Percentiles rank a stretch among this genome's conserved stretches.
phyloP scores from a whole-genome alignment of 2,329 filamentous ascomycete species.

The Apiospora malaysiana region DNA sequence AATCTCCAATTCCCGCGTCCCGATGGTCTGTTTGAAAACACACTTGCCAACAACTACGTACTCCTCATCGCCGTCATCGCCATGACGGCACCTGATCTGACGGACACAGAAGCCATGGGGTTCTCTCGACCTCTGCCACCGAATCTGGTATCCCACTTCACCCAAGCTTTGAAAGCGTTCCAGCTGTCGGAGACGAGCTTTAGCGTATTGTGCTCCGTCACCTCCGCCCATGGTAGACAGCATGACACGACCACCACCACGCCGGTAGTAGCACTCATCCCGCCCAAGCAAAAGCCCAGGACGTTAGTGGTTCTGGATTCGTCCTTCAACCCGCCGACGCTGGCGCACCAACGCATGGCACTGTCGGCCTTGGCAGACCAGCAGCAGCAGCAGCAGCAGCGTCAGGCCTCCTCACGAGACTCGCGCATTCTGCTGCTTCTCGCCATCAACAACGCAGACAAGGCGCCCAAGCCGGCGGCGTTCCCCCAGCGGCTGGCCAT shows the following conservation, averaged over 20 bases:
- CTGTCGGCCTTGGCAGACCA: slow-evolving; percentile 49
- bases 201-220: slow-evolving; percentile 50
- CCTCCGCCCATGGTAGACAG: slow-evolving; percentile 21
- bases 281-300: slow-evolving; percentile 34
- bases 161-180: slow-evolving; percentile 51
- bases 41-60: not conserved
- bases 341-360: slow-evolving; percentile 65
- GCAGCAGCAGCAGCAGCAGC: slow-evolving; percentile 28
- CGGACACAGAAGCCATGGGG: not conserved
- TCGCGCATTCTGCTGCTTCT: slow-evolving; percentile 63
- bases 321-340: slow-evolving; percentile 72
- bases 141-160: slow-evolving; percentile 48
- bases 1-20: slow-evolving; percentile 14
- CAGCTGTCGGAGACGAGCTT: slow-evolving; percentile 50
- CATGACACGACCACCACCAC: not conserved
- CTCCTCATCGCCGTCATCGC: not conserved
- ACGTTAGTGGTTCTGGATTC: slow-evolving; percentile 67
- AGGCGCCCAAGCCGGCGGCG: slow-evolving; percentile 68
- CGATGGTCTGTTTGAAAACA: not conserved
- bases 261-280: not conserved
- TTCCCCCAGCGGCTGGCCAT: slow-evolving; percentile 72
- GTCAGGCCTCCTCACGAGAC: not conserved
- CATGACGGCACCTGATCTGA: not conserved
- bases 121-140: not conserved
- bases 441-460: slow-evolving; percentile 70